A percentile compares a stretch with the other conserved stretches of the same genome.
Evolutionary conservation across 257 asterid species (phyloP).

Genomic region (Agastache rugosa): DNA sequence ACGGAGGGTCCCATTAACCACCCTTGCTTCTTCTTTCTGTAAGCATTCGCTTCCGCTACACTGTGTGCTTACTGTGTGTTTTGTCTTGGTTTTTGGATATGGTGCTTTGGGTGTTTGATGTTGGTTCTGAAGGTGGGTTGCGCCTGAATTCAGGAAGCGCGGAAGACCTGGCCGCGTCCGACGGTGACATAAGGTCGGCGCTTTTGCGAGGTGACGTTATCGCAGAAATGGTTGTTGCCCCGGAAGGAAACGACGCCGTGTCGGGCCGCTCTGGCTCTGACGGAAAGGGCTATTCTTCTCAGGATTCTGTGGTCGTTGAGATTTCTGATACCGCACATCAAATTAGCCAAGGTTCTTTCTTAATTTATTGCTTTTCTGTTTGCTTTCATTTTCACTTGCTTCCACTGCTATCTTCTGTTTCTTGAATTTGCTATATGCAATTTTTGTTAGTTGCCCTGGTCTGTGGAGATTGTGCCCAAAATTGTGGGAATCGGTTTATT

Average conservation of each 20-base stretch:
- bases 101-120: neutral
- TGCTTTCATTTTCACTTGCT: neutral
- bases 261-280: slow-evolving; percentile 24
- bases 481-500: slow-evolving; percentile 1
- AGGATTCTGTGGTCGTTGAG: slow-evolving; percentile 49
- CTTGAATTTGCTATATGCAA: neutral
- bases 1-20: neutral
- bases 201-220: slow-evolving; percentile 29
- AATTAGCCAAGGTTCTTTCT: slow-evolving; percentile 68
- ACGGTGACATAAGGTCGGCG: slow-evolving; percentile 25
- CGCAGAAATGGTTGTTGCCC: slow-evolving; percentile 43
- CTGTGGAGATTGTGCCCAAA: neutral
- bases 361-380: neutral
- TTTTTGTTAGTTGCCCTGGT: neutral
- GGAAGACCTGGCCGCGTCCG: slow-evolving; percentile 32
- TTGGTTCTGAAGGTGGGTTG: slow-evolving; percentile 19
- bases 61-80: slow-evolving; percentile 14
- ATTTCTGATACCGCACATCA: slow-evolving; percentile 82
- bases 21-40: neutral
- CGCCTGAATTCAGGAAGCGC: slow-evolving; percentile 25
- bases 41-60: neutral
- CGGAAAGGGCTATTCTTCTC: slow-evolving; percentile 31
- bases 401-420: neutral
- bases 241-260: slow-evolving; percentile 32
- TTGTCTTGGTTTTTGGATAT: neutral